These are phyloP conservation scores for Spizellomyces punctatus DNA, from an alignment of 192 early-diverging fungal genomes.

Conservation along the genomic window DNA sequence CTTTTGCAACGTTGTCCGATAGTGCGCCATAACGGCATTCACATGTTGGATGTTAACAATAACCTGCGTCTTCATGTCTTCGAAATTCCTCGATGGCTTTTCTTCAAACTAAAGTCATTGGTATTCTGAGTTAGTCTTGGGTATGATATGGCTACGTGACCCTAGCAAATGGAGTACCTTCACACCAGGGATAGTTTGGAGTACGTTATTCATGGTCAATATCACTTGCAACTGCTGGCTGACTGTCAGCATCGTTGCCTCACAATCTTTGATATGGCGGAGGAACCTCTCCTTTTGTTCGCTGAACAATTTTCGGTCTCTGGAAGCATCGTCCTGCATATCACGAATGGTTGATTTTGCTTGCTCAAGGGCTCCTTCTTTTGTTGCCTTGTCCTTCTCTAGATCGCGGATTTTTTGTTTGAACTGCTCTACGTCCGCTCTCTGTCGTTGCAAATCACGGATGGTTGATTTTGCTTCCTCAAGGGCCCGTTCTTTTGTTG, in stretches of 20 bases:
- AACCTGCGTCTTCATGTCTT: background rate
- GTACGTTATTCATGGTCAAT: background rate
- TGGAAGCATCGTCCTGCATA: background rate
- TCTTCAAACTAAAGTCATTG: background rate
- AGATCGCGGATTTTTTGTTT: background rate
- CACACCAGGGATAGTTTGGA: background rate
- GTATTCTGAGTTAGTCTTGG: background rate
- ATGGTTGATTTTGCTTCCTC: background rate
- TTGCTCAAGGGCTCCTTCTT: background rate
- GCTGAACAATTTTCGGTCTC: background rate
- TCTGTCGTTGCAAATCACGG: background rate
- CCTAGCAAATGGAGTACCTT: background rate
- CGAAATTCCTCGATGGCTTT: background rate
- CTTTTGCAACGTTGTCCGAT: background rate
- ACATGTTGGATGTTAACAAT: background rate
- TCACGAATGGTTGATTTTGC: background rate
- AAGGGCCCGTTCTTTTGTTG: background rate
- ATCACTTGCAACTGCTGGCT: background rate
- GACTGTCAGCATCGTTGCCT: background rate
- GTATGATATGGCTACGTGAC: background rate
- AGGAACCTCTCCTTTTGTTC: background rate
- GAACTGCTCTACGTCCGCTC: background rate
- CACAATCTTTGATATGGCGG: background rate
- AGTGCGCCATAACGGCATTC: background rate
- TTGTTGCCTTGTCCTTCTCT: background rate